Evolutionary conservation across 208 protist species (phyloP).

Genomic region (Leishmania arabica): DNA sequence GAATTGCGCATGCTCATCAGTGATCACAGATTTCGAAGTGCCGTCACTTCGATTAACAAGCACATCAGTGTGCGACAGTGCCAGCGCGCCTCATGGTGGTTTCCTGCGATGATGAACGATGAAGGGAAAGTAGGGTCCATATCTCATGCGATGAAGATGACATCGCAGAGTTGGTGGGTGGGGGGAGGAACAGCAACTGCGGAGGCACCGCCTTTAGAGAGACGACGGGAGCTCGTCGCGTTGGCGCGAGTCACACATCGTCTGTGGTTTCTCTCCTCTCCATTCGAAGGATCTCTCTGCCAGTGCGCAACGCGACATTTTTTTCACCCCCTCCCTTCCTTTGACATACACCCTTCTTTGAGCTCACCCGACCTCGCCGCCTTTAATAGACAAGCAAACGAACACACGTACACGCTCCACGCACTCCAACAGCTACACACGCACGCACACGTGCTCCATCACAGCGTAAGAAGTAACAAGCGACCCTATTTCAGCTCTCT

Average conservation of each 20-base stretch:
- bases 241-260: background rate
- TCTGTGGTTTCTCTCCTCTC: background rate
- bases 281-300: background rate
- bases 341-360: constrained; percentile 1
- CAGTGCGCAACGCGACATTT: background rate
- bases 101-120: background rate
- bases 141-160: background rate
- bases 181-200: background rate
- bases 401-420: background rate
- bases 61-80: background rate
- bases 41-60: background rate
- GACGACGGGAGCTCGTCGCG: background rate
- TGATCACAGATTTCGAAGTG: background rate
- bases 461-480: constrained; percentile 12
- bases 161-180: background rate
- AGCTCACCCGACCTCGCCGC: background rate
- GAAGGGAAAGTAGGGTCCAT: background rate
- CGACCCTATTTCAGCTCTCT: background rate
- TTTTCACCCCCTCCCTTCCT: background rate
- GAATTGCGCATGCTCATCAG: background rate
- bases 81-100: background rate
- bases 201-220: background rate
- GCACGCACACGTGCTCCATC: background rate
- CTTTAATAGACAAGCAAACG: background rate
- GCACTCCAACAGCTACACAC: constrained; percentile 7